Evolutionary conservation across 164 flowering plant species (phyloP).

Genomic region (Berberis vulgaris): DNA sequence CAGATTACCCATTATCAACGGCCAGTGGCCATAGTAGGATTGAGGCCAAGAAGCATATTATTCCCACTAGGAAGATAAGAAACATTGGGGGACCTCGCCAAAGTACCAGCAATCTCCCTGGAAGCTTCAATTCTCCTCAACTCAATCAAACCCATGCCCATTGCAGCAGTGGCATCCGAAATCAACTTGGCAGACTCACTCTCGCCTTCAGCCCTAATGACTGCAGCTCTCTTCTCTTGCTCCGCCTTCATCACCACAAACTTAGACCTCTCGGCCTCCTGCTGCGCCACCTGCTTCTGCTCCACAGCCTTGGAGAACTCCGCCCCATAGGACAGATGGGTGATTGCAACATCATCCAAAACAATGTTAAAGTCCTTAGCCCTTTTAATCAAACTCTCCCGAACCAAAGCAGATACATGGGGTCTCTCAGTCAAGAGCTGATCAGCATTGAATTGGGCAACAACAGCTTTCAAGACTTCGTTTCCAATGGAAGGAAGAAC

Average conservation of each 20-base stretch:
- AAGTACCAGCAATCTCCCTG: conserved; percentile 57
- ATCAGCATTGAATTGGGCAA: conserved; percentile 86
- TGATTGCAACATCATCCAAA: conserved; percentile 85
- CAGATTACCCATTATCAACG: neutral
- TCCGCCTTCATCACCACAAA: conserved; percentile 78
- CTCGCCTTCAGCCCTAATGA: conserved; percentile 78
- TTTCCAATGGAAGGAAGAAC: conserved; percentile 87
- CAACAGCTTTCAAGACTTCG: conserved; percentile 80
- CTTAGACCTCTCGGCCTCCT: conserved; percentile 87
- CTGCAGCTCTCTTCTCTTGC: conserved; percentile 82
- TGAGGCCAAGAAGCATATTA: conserved; percentile 55
- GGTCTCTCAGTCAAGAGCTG: conserved; percentile 88
- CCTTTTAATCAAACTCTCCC: conserved; percentile 30
- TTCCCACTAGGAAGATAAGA: conserved; percentile 62
- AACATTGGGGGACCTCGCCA: conserved; percentile 58
- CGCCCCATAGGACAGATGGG: conserved; percentile 44
- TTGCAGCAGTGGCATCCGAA: conserved; percentile 64
- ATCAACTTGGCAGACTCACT: conserved; percentile 77
- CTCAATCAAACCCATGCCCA: conserved; percentile 74
- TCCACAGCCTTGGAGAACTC: conserved; percentile 16
- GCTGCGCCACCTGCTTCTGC: conserved; percentile 77
- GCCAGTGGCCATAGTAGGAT: conserved; percentile 21
- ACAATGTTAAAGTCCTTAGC: conserved; percentile 15
- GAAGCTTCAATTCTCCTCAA: conserved; percentile 78
- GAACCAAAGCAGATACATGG: conserved; percentile 69